Conservation (phyloP, 2,329 filamentous ascomycete genomes). For the Cercospora nicotianae region DNA sequence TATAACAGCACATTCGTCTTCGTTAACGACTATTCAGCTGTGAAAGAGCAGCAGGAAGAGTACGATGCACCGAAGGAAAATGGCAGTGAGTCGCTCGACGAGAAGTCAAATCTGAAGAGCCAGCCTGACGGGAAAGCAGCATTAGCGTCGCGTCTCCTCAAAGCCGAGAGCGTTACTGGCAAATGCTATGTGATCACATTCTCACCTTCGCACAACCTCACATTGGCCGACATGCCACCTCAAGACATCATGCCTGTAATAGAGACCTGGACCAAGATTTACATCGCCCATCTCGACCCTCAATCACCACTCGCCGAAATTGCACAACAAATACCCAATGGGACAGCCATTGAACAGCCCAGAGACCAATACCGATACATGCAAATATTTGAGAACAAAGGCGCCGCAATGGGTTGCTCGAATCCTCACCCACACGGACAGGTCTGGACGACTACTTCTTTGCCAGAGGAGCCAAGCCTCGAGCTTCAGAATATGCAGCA, state of each 20-base stretch:
- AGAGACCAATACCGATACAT: slow-evolving; percentile 86
- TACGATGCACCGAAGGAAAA: slow-evolving; percentile 61
- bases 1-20: slow-evolving; percentile 90
- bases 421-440: slow-evolving; percentile 98
- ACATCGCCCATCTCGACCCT: slow-evolving; percentile 75
- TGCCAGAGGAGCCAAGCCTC: slow-evolving; percentile 83
- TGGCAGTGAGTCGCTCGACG: slow-evolving; percentile 45
- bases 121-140: slow-evolving; percentile 48
- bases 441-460: slow-evolving; percentile 87
- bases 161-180: slow-evolving; percentile 82
- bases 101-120: background rate
- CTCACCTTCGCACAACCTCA: slow-evolving; percentile 84
- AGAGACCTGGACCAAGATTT: slow-evolving; percentile 88
- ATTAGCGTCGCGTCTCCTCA: slow-evolving; percentile 72
- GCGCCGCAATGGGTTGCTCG: slow-evolving; percentile 95
- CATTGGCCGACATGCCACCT: slow-evolving; percentile 82
- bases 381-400: slow-evolving; percentile 99
- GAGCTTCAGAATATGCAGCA: slow-evolving; percentile 77
- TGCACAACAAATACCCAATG: slow-evolving; percentile 44
- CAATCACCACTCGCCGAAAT: slow-evolving; percentile 62
- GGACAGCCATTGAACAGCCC: slow-evolving; percentile 54
- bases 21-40: slow-evolving; percentile 95
- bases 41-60: slow-evolving; percentile 86
- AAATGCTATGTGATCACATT: slow-evolving; percentile 98
- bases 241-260: slow-evolving; percentile 78